Conservation (phyloP, 2,329 filamentous ascomycete species). For the Fusarium annulatum region DNA sequence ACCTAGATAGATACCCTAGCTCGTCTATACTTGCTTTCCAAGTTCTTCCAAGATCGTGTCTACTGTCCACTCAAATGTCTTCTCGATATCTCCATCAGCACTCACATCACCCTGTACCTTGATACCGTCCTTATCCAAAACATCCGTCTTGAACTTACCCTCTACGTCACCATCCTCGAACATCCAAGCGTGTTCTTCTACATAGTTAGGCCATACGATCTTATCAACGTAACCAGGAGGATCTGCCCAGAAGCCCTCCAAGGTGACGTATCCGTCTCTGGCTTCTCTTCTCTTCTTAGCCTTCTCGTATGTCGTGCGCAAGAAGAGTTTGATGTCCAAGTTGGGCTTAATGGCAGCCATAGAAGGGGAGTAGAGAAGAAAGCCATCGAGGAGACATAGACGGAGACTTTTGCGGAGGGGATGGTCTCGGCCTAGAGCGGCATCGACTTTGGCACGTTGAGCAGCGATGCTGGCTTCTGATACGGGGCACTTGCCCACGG, state of each 20-base stretch:
- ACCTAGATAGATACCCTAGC: background rate
- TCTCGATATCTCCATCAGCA: conserved; percentile 68
- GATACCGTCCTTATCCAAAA: conserved; percentile 58
- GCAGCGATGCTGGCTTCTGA: conserved; percentile 58
- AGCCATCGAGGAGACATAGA: conserved; percentile 86
- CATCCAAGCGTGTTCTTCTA: conserved; percentile 81
- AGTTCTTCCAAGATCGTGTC: conserved; percentile 65
- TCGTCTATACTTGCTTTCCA: conserved; percentile 43
- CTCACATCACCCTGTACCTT: conserved; percentile 59
- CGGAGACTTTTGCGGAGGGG: conserved; percentile 52
- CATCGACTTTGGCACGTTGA: conserved; percentile 59
- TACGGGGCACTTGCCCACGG: conserved; percentile 66
- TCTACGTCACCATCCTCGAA: conserved; percentile 78
- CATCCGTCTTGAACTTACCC: conserved; percentile 60
- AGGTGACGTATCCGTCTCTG: conserved; percentile 80
- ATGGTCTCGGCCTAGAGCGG: conserved; percentile 58
- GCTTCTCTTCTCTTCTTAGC: conserved; percentile 75
- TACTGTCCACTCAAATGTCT: conserved; percentile 76
- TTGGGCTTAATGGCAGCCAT: conserved; percentile 66
- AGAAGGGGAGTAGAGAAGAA: conserved; percentile 77
- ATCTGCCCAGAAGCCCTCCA: conserved; percentile 94
- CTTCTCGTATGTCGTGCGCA: conserved; percentile 73
- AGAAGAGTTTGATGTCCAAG: conserved; percentile 82
- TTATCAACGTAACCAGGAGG: conserved; percentile 94
- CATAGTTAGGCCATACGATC: conserved; percentile 97